phyloP scores from a whole-genome alignment of 768 basidiomycete species.

The Omphalotus guepiniiformis region DNA sequence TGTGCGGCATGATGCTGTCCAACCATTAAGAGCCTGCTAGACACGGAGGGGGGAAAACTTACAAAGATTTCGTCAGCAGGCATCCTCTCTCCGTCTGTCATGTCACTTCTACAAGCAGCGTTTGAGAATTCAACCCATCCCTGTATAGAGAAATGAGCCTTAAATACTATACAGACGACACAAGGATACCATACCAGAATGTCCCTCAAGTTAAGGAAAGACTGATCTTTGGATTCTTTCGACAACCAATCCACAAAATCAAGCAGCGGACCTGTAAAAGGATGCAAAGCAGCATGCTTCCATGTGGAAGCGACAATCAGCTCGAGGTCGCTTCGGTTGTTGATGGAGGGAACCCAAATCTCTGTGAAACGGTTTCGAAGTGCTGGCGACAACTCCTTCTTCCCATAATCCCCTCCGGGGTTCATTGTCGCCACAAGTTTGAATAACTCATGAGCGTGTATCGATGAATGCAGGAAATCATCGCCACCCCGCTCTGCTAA shows the following conservation, averaged over 20 bases:
- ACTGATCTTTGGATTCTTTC: conserved; percentile 50
- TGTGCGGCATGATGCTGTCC: conserved; percentile 85
- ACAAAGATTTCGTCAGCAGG: conserved; percentile 62
- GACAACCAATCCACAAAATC: conserved; percentile 84
- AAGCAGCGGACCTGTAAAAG: conserved; percentile 60
- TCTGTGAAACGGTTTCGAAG: conserved; percentile 97
- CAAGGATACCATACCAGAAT: conserved; percentile 59
- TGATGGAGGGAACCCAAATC: conserved; percentile 93
- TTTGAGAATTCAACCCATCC: conserved; percentile 94
- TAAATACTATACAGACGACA: not conserved
- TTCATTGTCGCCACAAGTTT: conserved; percentile 98
- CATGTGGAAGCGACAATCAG: conserved; percentile 75
- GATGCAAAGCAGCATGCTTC: conserved; percentile 47
- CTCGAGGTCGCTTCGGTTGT: conserved; percentile 65
- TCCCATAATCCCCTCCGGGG: conserved; percentile 97
- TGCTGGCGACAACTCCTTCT: conserved; percentile 97
- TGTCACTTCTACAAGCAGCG: conserved; percentile 34
- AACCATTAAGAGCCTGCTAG: not conserved
- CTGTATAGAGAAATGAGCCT: conserved; percentile 33
- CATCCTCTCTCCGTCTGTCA: conserved; percentile 25
- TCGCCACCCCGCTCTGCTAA: conserved; percentile 90
- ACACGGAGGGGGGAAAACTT: conserved; percentile 20
- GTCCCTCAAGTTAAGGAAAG: conserved; percentile 78
- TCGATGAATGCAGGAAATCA: conserved; percentile 58
- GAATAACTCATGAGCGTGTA: conserved; percentile 67